Evolutionary conservation across 2,329 filamentous ascomycete species (phyloP).

Genomic region (Trichoderma aggressivum): DNA sequence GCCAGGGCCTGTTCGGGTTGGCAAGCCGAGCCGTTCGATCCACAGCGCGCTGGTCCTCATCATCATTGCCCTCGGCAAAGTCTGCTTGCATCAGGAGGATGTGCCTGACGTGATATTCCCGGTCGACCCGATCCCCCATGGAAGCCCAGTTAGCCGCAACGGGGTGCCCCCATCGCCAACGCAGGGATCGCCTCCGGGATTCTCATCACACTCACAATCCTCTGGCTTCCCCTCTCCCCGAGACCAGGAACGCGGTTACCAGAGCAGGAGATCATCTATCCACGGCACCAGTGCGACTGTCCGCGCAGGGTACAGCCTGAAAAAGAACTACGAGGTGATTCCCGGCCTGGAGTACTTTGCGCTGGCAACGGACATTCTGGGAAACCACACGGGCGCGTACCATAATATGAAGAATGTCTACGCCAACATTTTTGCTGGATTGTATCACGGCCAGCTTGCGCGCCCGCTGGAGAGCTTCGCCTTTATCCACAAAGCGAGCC

Average conservation of each 20-base stretch:
- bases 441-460: conserved; percentile 86
- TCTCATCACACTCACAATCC: conserved; percentile 45
- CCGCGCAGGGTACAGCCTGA: conserved; percentile 32
- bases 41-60: conserved; percentile 78
- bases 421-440: conserved; percentile 75
- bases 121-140: conserved; percentile 32
- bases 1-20: conserved; percentile 37
- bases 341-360: conserved; percentile 90
- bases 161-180: conserved; percentile 50
- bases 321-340: conserved; percentile 74
- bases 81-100: conserved; percentile 58
- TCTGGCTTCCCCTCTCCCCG: conserved; percentile 52
- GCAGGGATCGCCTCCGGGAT: conserved; percentile 52
- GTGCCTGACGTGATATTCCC: conserved; percentile 55
- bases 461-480: conserved; percentile 80
- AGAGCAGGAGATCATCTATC: conserved; percentile 51
- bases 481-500: conserved; percentile 55
- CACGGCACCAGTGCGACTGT: conserved; percentile 37
- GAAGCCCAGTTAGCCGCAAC: conserved; percentile 44
- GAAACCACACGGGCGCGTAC: conserved; percentile 73
- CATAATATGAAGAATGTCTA: conserved; percentile 82
- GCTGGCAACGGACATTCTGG: conserved; percentile 80
- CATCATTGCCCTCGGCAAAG: conserved; percentile 81
- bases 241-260: conserved; percentile 44
- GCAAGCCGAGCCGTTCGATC: conserved; percentile 62